Percentiles rank a stretch among this genome's conserved stretches.
Evolutionary conservation across 768 basidiomycete genomes (phyloP).

Genomic region (Basidioascus undulatus): DNA sequence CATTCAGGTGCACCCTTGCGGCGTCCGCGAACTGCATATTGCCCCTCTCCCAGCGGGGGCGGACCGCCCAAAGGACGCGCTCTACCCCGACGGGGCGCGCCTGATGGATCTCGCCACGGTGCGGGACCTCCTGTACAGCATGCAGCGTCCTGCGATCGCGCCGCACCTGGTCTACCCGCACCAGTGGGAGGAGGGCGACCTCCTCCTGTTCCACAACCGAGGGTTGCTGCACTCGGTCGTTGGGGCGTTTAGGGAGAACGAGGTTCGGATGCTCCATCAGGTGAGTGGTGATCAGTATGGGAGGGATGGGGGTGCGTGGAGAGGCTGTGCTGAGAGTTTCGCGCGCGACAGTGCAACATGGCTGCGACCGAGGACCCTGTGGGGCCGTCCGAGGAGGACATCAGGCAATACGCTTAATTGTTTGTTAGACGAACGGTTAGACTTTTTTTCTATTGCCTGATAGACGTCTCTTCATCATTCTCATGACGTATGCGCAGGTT

Average conservation of each 20-base stretch:
- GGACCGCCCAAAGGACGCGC: conserved; percentile 28
- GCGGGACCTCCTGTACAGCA: conserved; percentile 48
- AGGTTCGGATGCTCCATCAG: conserved; percentile 55
- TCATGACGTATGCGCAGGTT: too few relatives aligned
- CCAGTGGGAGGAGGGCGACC: conserved; percentile 55
- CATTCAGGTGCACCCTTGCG: conserved; percentile 24
- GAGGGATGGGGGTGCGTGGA: background rate
- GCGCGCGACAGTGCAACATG: conserved; percentile 63
- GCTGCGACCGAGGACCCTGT: conserved; percentile 47
- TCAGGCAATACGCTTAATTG: conserved; percentile 30
- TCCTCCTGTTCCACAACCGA: conserved; percentile 69
- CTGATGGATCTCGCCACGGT: conserved; percentile 48
- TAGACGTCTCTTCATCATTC: too few relatives aligned
- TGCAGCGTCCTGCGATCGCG: conserved; percentile 74
- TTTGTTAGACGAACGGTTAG: background rate
- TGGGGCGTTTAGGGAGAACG: conserved; percentile 35
- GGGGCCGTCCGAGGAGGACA: conserved; percentile 44
- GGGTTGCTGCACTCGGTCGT: conserved; percentile 59
- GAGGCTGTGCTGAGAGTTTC: conserved; percentile 4
- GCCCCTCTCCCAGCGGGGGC: conserved; percentile 44
- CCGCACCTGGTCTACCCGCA: conserved; percentile 65
- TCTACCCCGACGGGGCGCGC: conserved; percentile 63
- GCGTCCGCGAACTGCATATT: conserved; percentile 37
- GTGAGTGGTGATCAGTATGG: conserved; percentile 2
- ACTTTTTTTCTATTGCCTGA: background rate